Conservation (phyloP, 1,284 basidiomycete genomes). For the Mycena sp. region DNA sequence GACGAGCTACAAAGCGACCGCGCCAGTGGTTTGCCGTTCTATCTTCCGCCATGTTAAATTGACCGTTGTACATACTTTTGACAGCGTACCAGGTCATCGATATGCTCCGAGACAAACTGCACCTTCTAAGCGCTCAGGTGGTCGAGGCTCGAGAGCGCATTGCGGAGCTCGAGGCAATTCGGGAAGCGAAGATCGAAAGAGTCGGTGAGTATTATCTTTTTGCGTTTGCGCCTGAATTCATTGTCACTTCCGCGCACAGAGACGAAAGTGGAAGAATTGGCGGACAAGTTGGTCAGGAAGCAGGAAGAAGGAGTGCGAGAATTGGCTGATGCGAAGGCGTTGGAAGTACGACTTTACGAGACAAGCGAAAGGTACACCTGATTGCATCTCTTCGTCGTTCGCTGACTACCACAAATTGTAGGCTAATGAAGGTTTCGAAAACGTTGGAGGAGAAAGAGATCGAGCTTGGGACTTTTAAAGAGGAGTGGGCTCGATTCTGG, state of each 20-base stretch:
- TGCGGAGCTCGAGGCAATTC: conserved; percentile 49
- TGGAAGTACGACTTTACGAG: conserved; percentile 33
- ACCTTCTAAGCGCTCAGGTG: conserved; percentile 53
- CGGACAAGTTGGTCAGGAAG: conserved; percentile 38
- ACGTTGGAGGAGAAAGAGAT: conserved; percentile 14
- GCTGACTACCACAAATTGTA: not conserved
- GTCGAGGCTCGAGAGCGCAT: conserved; percentile 52
- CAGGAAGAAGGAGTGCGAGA: conserved; percentile 43
- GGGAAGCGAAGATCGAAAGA: conserved; percentile 42
- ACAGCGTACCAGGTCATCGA: conserved; percentile 63
- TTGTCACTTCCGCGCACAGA: conserved; percentile 31
- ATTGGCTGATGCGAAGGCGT: conserved; percentile 34
- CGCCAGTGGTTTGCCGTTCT: conserved; percentile 37
- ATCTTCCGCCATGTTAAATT: not conserved
- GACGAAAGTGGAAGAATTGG: conserved; percentile 38
- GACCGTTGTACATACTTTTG: conserved; percentile 6
- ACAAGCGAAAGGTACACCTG: conserved; percentile 36
- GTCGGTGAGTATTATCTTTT: conserved; percentile 27
- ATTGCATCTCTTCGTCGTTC: not conserved
- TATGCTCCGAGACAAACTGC: conserved; percentile 60
- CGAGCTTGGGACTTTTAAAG: conserved; percentile 10
- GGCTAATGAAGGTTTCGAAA: conserved; percentile 6
- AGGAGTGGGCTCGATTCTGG: not conserved
- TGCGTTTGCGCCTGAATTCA: not conserved
- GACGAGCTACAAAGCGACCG: conserved; percentile 50